Percentiles rank a stretch among this genome's conserved stretches.
Conservation (phyloP, 305 asterid species). For the Fraxinus ornus region DNA sequence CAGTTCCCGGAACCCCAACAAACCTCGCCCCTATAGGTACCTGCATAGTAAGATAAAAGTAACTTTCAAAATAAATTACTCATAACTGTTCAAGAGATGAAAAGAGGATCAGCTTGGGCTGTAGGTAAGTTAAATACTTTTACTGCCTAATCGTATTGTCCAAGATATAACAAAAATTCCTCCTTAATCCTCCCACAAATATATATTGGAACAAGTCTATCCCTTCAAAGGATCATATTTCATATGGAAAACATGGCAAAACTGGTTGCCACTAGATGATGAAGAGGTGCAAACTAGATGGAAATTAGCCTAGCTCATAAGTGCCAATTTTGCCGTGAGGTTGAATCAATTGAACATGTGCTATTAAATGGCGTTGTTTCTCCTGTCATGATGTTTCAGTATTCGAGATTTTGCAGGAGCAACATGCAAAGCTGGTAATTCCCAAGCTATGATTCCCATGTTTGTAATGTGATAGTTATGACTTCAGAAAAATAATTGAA, state of each 20-base stretch:
- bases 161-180: background rate
- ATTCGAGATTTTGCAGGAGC: background rate
- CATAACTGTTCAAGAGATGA: background rate
- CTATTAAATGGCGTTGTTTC: slow-evolving; percentile 31
- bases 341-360: background rate
- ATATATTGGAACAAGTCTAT: background rate
- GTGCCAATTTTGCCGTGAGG: background rate
- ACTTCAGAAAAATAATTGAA: background rate
- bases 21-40: slow-evolving; percentile 78
- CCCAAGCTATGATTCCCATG: background rate
- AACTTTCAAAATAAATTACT: background rate
- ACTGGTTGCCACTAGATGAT: background rate
- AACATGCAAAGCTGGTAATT: background rate
- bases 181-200: background rate
- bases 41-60: slow-evolving; percentile 35
- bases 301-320: background rate
- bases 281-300: background rate
- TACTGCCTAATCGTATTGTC: background rate
- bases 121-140: background rate
- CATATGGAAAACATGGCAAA: background rate
- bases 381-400: background rate
- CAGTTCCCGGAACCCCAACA: slow-evolving; percentile 71
- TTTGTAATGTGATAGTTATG: background rate
- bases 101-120: background rate
- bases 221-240: background rate